Percentiles rank a stretch among this genome's conserved stretches.
Conservation (phyloP, 495 filamentous ascomycete species). For the Diplogelasinospora grovesii region DNA sequence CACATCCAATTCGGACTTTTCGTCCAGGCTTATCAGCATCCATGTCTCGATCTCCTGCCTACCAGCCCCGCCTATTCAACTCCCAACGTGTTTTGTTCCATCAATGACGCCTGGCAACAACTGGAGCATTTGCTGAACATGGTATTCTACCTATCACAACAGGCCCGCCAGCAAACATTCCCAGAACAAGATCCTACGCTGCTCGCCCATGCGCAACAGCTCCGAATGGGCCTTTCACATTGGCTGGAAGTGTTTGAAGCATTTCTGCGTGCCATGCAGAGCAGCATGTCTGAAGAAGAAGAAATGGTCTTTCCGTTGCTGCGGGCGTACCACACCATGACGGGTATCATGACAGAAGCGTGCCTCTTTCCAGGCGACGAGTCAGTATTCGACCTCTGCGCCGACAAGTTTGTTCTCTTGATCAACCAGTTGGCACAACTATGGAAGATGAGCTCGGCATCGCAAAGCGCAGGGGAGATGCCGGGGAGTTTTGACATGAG, state of each 20-base stretch:
- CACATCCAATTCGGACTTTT: conserved; percentile 31
- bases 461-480: not conserved
- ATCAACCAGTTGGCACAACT: conserved; percentile 26
- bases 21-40: conserved; percentile 11
- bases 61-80: not conserved
- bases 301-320: conserved; percentile 31
- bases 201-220: not conserved
- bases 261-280: not conserved
- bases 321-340: conserved; percentile 39
- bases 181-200: not conserved
- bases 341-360: conserved; percentile 38
- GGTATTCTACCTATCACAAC: conserved; percentile 22
- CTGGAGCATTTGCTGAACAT: conserved; percentile 27
- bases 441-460: conserved; percentile 8
- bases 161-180: conserved; percentile 1
- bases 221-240: no score
- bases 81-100: conserved; percentile 19
- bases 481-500: conserved; percentile 7
- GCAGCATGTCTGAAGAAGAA: conserved; percentile 10
- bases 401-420: conserved; percentile 30
- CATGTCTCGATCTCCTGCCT: conserved; percentile 1
- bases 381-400: conserved; percentile 36
- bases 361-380: conserved; percentile 31
- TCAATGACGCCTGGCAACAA: conserved; percentile 19
- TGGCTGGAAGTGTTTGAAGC: no score